Percentiles rank a stretch among this genome's conserved stretches.
Evolutionary conservation across 2,329 filamentous ascomycete species (phyloP).

Genomic region (Diplodia seriata): DNA sequence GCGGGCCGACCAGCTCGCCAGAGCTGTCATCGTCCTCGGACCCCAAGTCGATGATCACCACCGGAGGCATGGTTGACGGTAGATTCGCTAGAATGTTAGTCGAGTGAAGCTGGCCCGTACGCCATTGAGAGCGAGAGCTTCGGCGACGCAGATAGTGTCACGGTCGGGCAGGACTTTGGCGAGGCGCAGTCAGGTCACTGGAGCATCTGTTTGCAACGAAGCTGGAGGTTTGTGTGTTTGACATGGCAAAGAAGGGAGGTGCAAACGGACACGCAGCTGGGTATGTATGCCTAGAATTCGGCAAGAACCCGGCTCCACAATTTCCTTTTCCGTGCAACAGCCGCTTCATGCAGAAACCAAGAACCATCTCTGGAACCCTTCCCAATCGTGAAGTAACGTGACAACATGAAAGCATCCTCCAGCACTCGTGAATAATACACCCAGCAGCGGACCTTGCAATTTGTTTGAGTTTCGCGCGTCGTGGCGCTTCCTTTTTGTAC

Average conservation of each 20-base stretch:
- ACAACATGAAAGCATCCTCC: neutral
- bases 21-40: neutral
- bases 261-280: slow-evolving; percentile 1
- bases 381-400: neutral
- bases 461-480: neutral
- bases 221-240: neutral
- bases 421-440: neutral
- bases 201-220: neutral
- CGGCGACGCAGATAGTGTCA: neutral
- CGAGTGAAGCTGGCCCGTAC: neutral
- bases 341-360: neutral
- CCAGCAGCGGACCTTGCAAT: neutral
- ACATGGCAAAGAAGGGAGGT: neutral
- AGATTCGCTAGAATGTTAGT: neutral
- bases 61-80: neutral
- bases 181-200: neutral
- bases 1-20: neutral
- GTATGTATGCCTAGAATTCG: neutral
- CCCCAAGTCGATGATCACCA: neutral
- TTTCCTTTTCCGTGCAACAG: neutral
- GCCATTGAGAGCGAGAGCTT: neutral
- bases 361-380: neutral
- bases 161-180: neutral
- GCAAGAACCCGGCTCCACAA: neutral
- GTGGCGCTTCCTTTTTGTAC: slow-evolving; percentile 1